A percentile compares a stretch with the other conserved stretches of the same genome.
Evolutionary conservation across 1,284 basidiomycete species (phyloP).

Genomic region (Hemileia vastatrix): DNA sequence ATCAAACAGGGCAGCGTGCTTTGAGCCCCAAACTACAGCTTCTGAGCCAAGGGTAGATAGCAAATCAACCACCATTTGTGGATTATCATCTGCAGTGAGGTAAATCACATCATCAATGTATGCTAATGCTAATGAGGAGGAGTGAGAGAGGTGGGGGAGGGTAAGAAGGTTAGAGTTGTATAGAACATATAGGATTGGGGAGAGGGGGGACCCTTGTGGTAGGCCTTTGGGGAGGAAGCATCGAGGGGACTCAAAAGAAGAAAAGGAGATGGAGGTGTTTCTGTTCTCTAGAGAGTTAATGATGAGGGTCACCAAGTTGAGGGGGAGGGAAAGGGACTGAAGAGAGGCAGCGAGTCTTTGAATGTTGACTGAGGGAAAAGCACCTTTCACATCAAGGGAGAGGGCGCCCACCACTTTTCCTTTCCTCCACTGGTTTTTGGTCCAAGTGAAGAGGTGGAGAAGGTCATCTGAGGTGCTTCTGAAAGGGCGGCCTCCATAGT

Average conservation of each 20-base stretch:
- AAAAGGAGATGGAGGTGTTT: neutral
- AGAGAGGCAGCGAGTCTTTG: neutral
- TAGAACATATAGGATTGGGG: constrained; percentile 3
- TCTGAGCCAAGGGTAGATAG: too few species aligned
- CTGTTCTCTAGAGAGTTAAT: neutral
- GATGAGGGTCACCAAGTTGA: neutral
- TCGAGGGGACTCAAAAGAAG: neutral
- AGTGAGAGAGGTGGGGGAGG: neutral
- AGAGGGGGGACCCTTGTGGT: constrained; percentile 7
- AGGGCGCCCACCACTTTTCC: neutral
- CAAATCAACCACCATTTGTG: too few species aligned
- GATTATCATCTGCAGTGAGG: neutral
- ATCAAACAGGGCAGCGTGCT: too few species aligned
- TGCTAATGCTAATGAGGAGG: neutral
- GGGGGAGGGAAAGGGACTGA: neutral
- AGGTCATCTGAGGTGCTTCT: too few species aligned
- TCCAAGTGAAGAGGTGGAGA: neutral
- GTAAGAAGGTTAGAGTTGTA: constrained; percentile 5
- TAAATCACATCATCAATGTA: constrained; percentile 10
- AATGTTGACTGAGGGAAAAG: constrained; percentile 5
- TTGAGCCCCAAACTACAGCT: too few species aligned
- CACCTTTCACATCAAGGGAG: constrained; percentile 6
- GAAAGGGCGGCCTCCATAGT: too few species aligned
- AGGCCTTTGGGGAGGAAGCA: constrained; percentile 4
- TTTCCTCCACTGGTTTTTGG: neutral